These are phyloP conservation scores for Kockiozyma suomiensis DNA, from an alignment of 805 yeast species.

Conservation along the genomic window DNA sequence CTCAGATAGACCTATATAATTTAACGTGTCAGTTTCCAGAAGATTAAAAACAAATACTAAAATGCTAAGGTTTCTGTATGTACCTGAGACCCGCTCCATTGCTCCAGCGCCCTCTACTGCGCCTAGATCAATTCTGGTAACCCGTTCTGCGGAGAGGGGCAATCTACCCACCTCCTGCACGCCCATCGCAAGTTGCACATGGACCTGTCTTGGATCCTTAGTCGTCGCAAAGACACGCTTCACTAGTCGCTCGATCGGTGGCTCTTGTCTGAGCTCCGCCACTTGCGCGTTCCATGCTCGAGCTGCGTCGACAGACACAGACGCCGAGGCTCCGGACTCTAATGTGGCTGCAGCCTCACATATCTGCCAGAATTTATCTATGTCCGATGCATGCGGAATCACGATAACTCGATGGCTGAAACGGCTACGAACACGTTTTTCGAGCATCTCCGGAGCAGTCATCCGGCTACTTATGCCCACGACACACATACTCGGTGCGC, in stretches of 20 bases:
- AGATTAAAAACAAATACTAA: neutral
- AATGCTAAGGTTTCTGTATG: neutral
- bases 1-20: conserved; percentile 56
- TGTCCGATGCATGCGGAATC: conserved; percentile 53
- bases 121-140: conserved; percentile 6
- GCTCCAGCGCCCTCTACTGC: conserved; percentile 11
- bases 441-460: conserved; percentile 77
- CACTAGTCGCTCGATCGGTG: conserved; percentile 3
- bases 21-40: neutral
- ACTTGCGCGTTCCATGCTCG: conserved; percentile 15
- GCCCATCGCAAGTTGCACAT: neutral
- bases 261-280: neutral
- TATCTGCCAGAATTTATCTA: conserved; percentile 56
- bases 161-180: conserved; percentile 7
- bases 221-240: conserved; percentile 17
- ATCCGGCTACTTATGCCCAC: conserved; percentile 77
- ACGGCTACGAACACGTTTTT: conserved; percentile 87
- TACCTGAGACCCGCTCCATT: conserved; percentile 17
- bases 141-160: neutral
- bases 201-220: conserved; percentile 21
- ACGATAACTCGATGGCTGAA: conserved; percentile 75
- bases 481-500: conserved; percentile 69
- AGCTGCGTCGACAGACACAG: conserved; percentile 40
- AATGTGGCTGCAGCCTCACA: conserved; percentile 43
- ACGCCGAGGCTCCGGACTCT: neutral